phyloP scores from a whole-genome alignment of 768 basidiomycete genomes.

The Phaffia tasmanica region DNA sequence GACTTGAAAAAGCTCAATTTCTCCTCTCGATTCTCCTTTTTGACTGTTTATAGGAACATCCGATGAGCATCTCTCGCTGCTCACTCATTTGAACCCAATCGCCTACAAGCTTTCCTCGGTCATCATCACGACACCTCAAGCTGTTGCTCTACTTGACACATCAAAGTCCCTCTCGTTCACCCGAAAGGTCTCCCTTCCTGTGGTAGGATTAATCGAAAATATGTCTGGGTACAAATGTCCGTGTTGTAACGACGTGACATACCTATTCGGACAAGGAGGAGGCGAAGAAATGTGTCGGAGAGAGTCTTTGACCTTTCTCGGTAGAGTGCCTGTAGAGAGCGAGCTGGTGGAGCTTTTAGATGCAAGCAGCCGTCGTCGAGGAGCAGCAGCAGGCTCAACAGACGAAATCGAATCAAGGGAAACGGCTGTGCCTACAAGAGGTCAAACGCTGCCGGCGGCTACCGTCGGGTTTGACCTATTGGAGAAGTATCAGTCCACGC shows the following conservation, averaged over 20 bases:
- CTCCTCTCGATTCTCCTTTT: neutral
- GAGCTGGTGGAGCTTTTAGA: slow-evolving; percentile 80
- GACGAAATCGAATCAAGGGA: slow-evolving; percentile 28
- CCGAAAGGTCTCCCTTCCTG: slow-evolving; percentile 68
- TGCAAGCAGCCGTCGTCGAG: slow-evolving; percentile 42
- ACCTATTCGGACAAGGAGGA: slow-evolving; percentile 88
- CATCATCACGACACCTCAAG: slow-evolving; percentile 94
- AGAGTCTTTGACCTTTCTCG: slow-evolving; percentile 66
- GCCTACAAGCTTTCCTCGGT: slow-evolving; percentile 64
- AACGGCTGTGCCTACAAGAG: slow-evolving; percentile 23
- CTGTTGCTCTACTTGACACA: slow-evolving; percentile 85
- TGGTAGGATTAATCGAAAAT: slow-evolving; percentile 89
- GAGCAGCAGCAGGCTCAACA: neutral
- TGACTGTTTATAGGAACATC: slow-evolving; percentile 62
- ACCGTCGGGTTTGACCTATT: slow-evolving; percentile 36
- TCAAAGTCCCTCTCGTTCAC: slow-evolving; percentile 96
- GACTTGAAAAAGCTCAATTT: neutral
- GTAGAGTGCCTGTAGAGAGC: slow-evolving; percentile 83
- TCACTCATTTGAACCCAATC: slow-evolving; percentile 83
- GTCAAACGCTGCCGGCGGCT: slow-evolving; percentile 7
- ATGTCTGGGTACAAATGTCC: slow-evolving; percentile 98
- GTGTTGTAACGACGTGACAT: slow-evolving; percentile 88
- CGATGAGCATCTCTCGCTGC: slow-evolving; percentile 90
- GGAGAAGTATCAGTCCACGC: slow-evolving; percentile 54
- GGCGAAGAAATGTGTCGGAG: slow-evolving; percentile 74